Percentiles rank a stretch among this genome's conserved stretches.
These are phyloP conservation scores for Arabidopsis lyrata DNA, from an alignment of 441 rosid genomes.

Conservation along the genomic window DNA sequence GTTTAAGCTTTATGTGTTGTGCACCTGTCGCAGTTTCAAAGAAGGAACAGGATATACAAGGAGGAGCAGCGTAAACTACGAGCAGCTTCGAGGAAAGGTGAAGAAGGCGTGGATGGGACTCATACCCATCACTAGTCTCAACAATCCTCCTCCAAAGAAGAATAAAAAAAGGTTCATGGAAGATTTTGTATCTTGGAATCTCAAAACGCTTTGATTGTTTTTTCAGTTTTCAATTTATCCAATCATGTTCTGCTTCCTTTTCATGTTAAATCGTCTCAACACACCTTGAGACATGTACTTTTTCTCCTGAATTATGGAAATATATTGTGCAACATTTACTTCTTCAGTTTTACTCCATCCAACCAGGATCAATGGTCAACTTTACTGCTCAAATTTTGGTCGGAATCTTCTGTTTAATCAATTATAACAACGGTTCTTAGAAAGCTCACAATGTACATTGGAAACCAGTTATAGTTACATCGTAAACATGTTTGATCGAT, in stretches of 20 bases:
- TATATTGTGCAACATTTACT: constrained; percentile 5
- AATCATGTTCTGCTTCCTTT: constrained; percentile 30
- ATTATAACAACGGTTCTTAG: constrained; percentile 4
- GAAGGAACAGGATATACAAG: constrained; percentile 92
- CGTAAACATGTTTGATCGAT: constrained; percentile 38
- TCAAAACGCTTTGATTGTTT: constrained; percentile 20
- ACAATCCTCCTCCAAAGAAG: constrained; percentile 23
- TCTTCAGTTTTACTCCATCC: constrained; percentile 5
- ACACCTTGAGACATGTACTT: constrained; percentile 16
- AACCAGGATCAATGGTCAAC: not conserved
- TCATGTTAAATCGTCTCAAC: constrained; percentile 11
- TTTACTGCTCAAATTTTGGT: constrained; percentile 3
- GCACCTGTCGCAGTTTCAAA: constrained; percentile 68
- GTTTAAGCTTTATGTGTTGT: not conserved
- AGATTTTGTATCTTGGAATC: constrained; percentile 44
- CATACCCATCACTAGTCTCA: constrained; percentile 53
- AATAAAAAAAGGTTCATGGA: constrained; percentile 45
- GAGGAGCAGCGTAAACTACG: constrained; percentile 94
- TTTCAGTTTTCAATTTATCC: constrained; percentile 36
- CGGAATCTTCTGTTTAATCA: constrained; percentile 1
- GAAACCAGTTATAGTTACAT: constrained; percentile 42
- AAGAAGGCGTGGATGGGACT: constrained; percentile 54
- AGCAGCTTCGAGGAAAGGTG: constrained; percentile 72
- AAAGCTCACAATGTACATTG: constrained; percentile 42
- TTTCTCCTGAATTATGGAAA: constrained; percentile 12